A percentile compares a stretch with the other conserved stretches of the same genome.
These are phyloP conservation scores for Helotiales sp. DNA, from an alignment of 2,329 filamentous ascomycete genomes.

Conservation along the genomic window DNA sequence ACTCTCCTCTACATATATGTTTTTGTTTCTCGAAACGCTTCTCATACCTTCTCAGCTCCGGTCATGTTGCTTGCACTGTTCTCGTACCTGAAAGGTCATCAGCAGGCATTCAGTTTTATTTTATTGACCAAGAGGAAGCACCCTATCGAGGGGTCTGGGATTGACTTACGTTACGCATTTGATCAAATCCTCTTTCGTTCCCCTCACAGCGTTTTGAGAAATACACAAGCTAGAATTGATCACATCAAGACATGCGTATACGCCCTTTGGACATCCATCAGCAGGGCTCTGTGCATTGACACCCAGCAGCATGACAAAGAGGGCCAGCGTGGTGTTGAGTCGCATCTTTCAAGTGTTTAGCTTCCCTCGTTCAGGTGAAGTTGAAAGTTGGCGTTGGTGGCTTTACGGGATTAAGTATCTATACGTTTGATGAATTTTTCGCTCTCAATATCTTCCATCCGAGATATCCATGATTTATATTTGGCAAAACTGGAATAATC, in stretches of 20 bases:
- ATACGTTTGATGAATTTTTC: not conserved
- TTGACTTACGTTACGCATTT: constrained; percentile 21
- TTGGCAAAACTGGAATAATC: not conserved
- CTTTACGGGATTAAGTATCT: not conserved
- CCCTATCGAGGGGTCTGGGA: not conserved
- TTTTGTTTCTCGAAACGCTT: not conserved
- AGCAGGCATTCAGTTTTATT: not conserved
- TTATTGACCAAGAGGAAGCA: no score
- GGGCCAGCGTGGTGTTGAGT: not conserved
- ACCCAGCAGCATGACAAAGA: constrained; percentile 4
- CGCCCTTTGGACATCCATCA: constrained; percentile 9
- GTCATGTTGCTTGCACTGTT: constrained; percentile 19
- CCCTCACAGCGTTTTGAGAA: constrained; percentile 6
- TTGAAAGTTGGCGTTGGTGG: not conserved
- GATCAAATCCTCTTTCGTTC: constrained; percentile 21
- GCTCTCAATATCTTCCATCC: not conserved
- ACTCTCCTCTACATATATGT: not conserved
- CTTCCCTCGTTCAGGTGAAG: not conserved
- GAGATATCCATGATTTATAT: not conserved
- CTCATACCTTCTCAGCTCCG: constrained; percentile 24
- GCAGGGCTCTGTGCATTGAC: constrained; percentile 10
- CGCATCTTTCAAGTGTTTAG: not conserved
- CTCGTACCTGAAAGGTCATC: not conserved
- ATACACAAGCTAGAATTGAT: constrained; percentile 24
- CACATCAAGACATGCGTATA: constrained; percentile 15